Percentiles rank a stretch among this genome's conserved stretches.
phyloP scores from a whole-genome alignment of 164 flowering plant species.

The Malania oleifera region DNA sequence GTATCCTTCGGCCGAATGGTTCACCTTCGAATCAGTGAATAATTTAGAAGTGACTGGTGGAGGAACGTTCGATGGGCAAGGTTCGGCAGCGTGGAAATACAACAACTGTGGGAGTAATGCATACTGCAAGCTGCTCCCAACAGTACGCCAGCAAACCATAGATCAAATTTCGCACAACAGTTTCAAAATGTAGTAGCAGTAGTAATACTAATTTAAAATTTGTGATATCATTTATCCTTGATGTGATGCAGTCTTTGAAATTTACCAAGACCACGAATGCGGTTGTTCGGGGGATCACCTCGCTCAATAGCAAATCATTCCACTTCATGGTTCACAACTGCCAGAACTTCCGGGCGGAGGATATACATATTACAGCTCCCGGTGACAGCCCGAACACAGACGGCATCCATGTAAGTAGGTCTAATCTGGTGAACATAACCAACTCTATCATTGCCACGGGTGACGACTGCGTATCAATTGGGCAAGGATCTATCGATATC shows the following conservation, averaged over 20 bases:
- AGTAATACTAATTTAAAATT: not conserved
- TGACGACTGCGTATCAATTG: conserved; percentile 59
- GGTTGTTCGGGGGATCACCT: conserved; percentile 21
- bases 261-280: conserved; percentile 24
- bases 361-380: conserved; percentile 41
- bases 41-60: conserved; percentile 37
- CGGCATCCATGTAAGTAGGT: conserved; percentile 44
- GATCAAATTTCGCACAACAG: not conserved
- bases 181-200: not conserved
- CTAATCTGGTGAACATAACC: conserved; percentile 22
- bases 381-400: conserved; percentile 58
- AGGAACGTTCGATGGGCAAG: conserved; percentile 53
- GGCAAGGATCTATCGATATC: conserved; percentile 33
- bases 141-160: no score
- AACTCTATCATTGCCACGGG: conserved; percentile 40
- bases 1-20: conserved; percentile 29
- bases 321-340: conserved; percentile 26
- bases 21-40: conserved; percentile 29
- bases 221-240: not conserved
- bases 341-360: conserved; percentile 14
- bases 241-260: conserved; percentile 33
- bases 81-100: conserved; percentile 29
- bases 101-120: conserved; percentile 20
- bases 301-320: conserved; percentile 38
- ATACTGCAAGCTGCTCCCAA: conserved; percentile 18